A percentile compares a stretch with the other conserved stretches of the same genome.
These are phyloP conservation scores for Rhizopogon rudus DNA, from an alignment of 768 basidiomycete species.

Conservation along the genomic window DNA sequence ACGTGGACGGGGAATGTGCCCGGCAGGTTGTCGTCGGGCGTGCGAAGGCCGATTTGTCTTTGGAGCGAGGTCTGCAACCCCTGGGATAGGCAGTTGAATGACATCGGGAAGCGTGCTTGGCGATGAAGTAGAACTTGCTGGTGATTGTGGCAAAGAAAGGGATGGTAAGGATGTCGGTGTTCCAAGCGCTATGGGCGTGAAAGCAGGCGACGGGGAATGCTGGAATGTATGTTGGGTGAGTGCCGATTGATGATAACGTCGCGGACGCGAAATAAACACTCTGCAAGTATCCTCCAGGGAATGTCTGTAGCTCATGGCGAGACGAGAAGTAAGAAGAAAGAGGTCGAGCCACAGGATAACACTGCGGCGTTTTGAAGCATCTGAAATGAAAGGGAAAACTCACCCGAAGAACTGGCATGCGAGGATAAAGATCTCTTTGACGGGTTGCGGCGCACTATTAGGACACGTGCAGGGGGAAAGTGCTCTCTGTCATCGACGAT, in stretches of 20 bases:
- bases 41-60: constrained; percentile 37
- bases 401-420: constrained; percentile 7
- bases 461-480: constrained; percentile 2
- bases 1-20: constrained; percentile 65
- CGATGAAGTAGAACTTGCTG: neutral
- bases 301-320: constrained; percentile 18
- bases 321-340: constrained; percentile 8
- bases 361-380: constrained; percentile 5
- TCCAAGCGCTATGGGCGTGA: neutral
- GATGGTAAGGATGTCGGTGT: neutral
- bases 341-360: neutral
- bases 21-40: constrained; percentile 40
- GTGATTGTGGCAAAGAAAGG: neutral
- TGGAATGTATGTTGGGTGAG: constrained; percentile 1
- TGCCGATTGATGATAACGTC: neutral
- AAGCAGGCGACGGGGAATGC: neutral
- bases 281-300: constrained; percentile 29
- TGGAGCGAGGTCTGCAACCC: constrained; percentile 4
- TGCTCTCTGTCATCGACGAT: neutral
- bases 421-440: constrained; percentile 19
- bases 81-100: constrained; percentile 4
- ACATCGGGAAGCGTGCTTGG: neutral
- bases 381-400: constrained; percentile 9
- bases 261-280: constrained; percentile 21
- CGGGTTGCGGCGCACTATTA: neutral